Percentiles rank a stretch among this genome's conserved stretches.
These are phyloP conservation scores for Pseudonectria buxi DNA, from an alignment of 2,329 filamentous ascomycete species.

Conservation along the genomic window DNA sequence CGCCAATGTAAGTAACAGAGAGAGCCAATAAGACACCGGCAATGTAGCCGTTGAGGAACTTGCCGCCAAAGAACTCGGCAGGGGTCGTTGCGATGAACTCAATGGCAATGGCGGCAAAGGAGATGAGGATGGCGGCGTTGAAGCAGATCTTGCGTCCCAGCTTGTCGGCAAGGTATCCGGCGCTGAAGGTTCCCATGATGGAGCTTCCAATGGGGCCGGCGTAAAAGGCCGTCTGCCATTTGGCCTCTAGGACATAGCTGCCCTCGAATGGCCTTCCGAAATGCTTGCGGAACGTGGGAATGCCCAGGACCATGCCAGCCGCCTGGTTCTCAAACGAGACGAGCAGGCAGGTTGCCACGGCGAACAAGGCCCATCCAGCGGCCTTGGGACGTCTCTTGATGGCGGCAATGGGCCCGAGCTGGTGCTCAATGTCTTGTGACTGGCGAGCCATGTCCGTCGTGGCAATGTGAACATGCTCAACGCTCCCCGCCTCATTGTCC, in stretches of 20 bases:
- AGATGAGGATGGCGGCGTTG: constrained; percentile 4
- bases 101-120: constrained; percentile 12
- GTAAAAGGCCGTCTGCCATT: constrained; percentile 14
- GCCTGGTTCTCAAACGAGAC: constrained; percentile 14
- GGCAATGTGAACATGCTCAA: constrained; percentile 8
- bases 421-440: constrained; percentile 9
- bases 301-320: constrained; percentile 8
- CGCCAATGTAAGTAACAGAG: constrained; percentile 13
- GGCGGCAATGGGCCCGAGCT: constrained; percentile 4
- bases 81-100: constrained; percentile 12
- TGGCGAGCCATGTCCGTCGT: constrained; percentile 2
- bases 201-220: constrained; percentile 13
- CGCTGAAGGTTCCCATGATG: constrained; percentile 9
- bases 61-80: constrained; percentile 12
- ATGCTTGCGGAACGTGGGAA: constrained; percentile 12
- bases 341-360: constrained; percentile 7
- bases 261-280: constrained; percentile 9
- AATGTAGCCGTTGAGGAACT: constrained; percentile 13
- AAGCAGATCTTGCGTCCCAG: constrained; percentile 13
- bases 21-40: constrained; percentile 10
- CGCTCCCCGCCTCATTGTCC: constrained; percentile 2
- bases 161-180: constrained; percentile 9
- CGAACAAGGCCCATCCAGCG: constrained; percentile 7
- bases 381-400: constrained; percentile 6
- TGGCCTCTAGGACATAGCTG: constrained; percentile 11